A percentile compares a stretch with the other conserved stretches of the same genome.
Conservation (phyloP, 1,284 basidiomycete species). For the Spongispora temasekensis region DNA sequence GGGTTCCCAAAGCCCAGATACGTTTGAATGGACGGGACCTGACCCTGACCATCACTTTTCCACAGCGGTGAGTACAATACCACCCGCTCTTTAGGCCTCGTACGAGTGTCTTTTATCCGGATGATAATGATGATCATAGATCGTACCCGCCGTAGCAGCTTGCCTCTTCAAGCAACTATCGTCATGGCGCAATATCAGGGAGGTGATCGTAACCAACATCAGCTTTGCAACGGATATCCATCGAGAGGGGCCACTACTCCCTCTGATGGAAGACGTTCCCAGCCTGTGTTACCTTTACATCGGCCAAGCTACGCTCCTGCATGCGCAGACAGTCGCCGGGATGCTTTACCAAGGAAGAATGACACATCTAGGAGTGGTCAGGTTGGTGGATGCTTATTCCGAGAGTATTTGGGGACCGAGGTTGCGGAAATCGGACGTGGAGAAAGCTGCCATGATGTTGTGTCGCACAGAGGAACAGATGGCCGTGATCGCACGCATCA, state of each 20-base stretch:
- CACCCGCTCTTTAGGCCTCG: not conserved
- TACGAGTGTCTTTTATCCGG: not conserved
- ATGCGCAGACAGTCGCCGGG: conserved; percentile 40
- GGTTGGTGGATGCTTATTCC: conserved; percentile 53
- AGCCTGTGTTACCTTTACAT: conserved; percentile 45
- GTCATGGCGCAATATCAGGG: conserved; percentile 45
- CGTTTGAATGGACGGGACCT: conserved; percentile 57
- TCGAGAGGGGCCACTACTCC: conserved; percentile 8
- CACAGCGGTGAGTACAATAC: conserved; percentile 46
- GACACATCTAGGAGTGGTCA: conserved; percentile 38
- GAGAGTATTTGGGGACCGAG: conserved; percentile 59
- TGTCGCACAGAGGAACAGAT: conserved; percentile 10
- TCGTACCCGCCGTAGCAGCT: conserved; percentile 45
- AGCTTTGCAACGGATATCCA: conserved; percentile 23
- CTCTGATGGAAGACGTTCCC: conserved; percentile 40
- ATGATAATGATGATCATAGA: conserved; percentile 34
- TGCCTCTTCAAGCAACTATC: conserved; percentile 47
- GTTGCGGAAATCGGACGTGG: conserved; percentile 43
- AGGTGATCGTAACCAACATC: conserved; percentile 51
- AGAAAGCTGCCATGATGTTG: conserved; percentile 26
- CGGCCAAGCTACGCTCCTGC: conserved; percentile 50
- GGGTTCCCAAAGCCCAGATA: conserved; percentile 41
- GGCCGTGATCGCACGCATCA: conserved; percentile 36
- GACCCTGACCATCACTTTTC: conserved; percentile 63
- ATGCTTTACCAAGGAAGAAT: conserved; percentile 37